phyloP scores from a whole-genome alignment of 208 protist species.

The Acanthamoeba divionensis region DNA sequence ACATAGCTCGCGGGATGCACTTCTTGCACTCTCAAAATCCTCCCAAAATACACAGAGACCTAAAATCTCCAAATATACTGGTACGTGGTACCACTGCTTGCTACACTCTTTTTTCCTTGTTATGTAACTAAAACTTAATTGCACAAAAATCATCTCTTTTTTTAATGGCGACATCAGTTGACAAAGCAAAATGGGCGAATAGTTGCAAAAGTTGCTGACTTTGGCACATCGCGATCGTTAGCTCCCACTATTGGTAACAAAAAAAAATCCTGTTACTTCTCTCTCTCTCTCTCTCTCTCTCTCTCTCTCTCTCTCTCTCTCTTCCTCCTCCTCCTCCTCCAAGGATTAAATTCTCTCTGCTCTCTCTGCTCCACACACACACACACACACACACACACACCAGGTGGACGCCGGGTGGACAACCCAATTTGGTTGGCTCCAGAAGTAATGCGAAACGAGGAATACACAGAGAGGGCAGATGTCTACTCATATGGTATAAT shows the following conservation, averaged over 20 bases:
- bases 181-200: not conserved
- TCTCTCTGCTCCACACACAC: too few relatives aligned
- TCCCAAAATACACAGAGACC: conserved; percentile 62
- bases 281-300: not conserved
- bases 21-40: conserved; percentile 37
- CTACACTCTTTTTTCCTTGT: not conserved
- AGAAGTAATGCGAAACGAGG: conserved; percentile 64
- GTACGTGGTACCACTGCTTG: conserved; percentile 12
- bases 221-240: conserved; percentile 55
- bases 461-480: conserved; percentile 65
- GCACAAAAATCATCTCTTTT: not conserved
- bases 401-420: conserved; percentile 4
- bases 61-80: conserved; percentile 22
- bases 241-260: conserved; percentile 33
- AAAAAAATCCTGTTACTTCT: too few relatives aligned
- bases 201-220: conserved; percentile 67
- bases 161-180: not conserved
- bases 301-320: not conserved
- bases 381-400: too few relatives aligned
- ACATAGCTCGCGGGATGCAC: conserved; percentile 29
- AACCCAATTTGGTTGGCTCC: conserved; percentile 64
- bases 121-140: not conserved
- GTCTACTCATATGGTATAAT: conserved; percentile 63
- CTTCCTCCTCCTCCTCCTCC: not conserved
- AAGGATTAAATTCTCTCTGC: too few relatives aligned